A percentile compares a stretch with the other conserved stretches of the same genome.
Evolutionary conservation across 345 rosid genomes (phyloP).

Genomic region (Pugionium dolabratum): DNA sequence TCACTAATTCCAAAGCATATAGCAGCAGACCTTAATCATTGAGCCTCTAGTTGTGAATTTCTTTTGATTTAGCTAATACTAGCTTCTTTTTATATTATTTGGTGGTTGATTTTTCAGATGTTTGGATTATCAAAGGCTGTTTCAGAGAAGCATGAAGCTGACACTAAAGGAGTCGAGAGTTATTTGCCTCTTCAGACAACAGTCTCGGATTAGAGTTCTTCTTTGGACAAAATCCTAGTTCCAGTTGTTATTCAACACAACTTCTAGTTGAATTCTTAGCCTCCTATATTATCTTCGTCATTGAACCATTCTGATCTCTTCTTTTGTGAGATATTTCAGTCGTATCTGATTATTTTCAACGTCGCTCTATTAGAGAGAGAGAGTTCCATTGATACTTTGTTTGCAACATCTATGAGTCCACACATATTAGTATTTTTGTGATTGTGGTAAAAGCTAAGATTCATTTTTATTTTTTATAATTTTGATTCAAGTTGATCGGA

Average conservation of each 20-base stretch:
- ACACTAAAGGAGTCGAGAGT: slow-evolving; percentile 63
- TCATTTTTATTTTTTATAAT: too few species aligned
- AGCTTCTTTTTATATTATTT: neutral
- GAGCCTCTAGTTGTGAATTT: neutral
- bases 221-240: neutral
- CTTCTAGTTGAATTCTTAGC: neutral
- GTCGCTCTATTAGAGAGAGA: too few species aligned
- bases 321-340: too few species aligned
- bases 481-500: too few species aligned
- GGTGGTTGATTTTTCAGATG: slow-evolving; percentile 54
- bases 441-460: too few species aligned
- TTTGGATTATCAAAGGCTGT: slow-evolving; percentile 79
- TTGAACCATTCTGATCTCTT: too few species aligned
- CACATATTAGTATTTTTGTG: too few species aligned
- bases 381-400: too few species aligned
- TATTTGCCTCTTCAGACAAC: slow-evolving; percentile 58
- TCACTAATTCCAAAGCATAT: neutral
- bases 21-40: neutral
- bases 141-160: slow-evolving; percentile 58
- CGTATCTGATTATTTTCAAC: too few species aligned
- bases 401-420: too few species aligned
- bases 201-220: slow-evolving; percentile 47
- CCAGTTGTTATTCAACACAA: slow-evolving; percentile 1
- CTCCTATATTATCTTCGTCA: too few species aligned
- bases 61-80: neutral